These are phyloP conservation scores for Sporothrix schenckii DNA, from an alignment of 2,329 filamentous ascomycete genomes.

Conservation along the genomic window DNA sequence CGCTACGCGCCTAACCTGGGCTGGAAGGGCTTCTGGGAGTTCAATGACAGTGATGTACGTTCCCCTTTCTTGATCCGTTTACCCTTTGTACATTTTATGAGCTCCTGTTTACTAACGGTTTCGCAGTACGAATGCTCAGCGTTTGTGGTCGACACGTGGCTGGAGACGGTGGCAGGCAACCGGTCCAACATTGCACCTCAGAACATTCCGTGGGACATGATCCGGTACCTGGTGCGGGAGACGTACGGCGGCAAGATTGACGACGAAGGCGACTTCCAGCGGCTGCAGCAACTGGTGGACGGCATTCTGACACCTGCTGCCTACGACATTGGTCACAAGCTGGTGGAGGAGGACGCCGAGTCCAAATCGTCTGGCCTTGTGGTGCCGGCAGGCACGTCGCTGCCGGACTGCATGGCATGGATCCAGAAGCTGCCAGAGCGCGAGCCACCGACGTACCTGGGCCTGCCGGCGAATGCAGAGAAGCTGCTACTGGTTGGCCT, in stretches of 20 bases:
- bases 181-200: slow-evolving; percentile 90
- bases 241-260: slow-evolving; percentile 99
- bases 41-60: slow-evolving; percentile 98
- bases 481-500: slow-evolving; percentile 89
- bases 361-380: slow-evolving; percentile 65
- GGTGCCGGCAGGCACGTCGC: slow-evolving; percentile 77
- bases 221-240: slow-evolving; percentile 85
- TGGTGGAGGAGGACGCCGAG: slow-evolving; percentile 62
- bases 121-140: slow-evolving; percentile 94
- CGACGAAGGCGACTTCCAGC: slow-evolving; percentile 78
- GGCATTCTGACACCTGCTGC: slow-evolving; percentile 81
- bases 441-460: slow-evolving; percentile 93
- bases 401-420: slow-evolving; percentile 88
- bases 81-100: not conserved
- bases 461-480: slow-evolving; percentile 92
- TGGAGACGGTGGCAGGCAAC: slow-evolving; percentile 78
- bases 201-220: slow-evolving; percentile 96
- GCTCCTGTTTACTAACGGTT: slow-evolving; percentile 35
- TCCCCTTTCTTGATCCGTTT: slow-evolving; percentile 7
- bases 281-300: slow-evolving; percentile 72
- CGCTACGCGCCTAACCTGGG: slow-evolving; percentile 91
- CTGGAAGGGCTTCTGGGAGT: slow-evolving; percentile 99
- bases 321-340: slow-evolving; percentile 88
- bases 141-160: slow-evolving; percentile 94
- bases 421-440: slow-evolving; percentile 89